Evolutionary conservation across 179 eudicot genomes (phyloP), one percentile per base, ranked within the genome.

Genomic region (Monotropa hypopitys): DNA sequence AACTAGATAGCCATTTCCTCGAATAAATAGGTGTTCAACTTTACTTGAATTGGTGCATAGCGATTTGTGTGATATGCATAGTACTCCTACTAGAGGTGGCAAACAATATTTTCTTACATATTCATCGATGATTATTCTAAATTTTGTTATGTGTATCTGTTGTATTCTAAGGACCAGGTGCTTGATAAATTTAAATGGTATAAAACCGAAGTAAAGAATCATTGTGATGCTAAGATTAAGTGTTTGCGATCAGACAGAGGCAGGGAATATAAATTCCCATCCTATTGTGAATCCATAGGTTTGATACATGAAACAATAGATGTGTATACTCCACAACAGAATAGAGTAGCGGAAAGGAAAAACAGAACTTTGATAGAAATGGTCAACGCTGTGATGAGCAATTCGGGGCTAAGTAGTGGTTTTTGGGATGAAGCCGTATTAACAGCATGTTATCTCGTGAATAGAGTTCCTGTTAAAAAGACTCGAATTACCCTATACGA

Each of bases 11-110:
- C 13, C 73, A 40, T 69, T 69, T 69, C 28, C 7, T 16, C 42
- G 42, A 42, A 10, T 69, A 3, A 30, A 69, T 10, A 38, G 23
- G n/a, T 3, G 0, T 10, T 9, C 51, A 2, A 5, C 28, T 0
- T 21, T 45, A 21, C 28, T 71, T 20, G 16, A 46, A 43, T 23
- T 46, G 5, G 4, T 45, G 10, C 74, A 71, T 47, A 71, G 73
- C 4, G 57, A 71, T 71, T 13, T 71, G 5, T 71, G 74, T 71
- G 74, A 71, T 28, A n/a, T 71, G 15, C 59, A 26, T 71, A 46
- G 35, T 7, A 46, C 74, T 21, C 56, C 16, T 0, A 26, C 18
- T 9, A 46, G 0, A 13, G 54, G 40, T 0, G 26, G 56, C 0
- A 46, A 71, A 23, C 2, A 12, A 0, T 71, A 71, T 28, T 5